Conservation (phyloP, 257 asterid species). For the Salvia rosmarinus region DNA sequence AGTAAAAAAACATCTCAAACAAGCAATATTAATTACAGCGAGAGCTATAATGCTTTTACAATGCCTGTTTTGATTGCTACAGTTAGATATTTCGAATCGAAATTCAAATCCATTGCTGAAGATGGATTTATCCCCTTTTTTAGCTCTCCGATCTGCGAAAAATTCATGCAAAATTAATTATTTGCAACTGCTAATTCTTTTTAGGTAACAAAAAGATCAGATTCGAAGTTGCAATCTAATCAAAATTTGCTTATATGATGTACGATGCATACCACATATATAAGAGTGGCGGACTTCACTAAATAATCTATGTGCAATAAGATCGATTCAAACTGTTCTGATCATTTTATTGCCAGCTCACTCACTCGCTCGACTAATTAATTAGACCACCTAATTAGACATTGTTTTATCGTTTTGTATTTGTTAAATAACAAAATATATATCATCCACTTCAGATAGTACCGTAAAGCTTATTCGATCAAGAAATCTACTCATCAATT, state of each 20-base stretch:
- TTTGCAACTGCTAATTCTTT: not conserved
- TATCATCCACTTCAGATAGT: not conserved
- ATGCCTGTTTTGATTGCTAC: conserved; percentile 75
- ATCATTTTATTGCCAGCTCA: too few relatives aligned
- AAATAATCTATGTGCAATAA: too few relatives aligned
- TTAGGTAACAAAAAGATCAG: too few relatives aligned
- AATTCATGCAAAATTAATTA: not conserved
- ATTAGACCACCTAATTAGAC: too few relatives aligned
- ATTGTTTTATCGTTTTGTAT: not conserved
- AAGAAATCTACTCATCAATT: not conserved
- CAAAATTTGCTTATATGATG: too few relatives aligned
- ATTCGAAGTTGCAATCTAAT: too few relatives aligned
- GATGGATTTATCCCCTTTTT: conserved; percentile 85
- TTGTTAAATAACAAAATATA: not conserved
- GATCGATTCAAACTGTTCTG: too few relatives aligned
- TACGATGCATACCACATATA: too few relatives aligned
- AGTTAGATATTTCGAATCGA: conserved; percentile 62
- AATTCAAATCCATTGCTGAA: conserved; percentile 66
- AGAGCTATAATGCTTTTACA: conserved; percentile 77
- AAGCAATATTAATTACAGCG: conserved; percentile 50
- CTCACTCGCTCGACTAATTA: too few relatives aligned
- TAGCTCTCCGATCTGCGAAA: conserved; percentile 73
- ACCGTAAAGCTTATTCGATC: not conserved
- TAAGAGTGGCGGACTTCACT: too few relatives aligned
- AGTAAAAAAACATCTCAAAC: not conserved